Base-by-base conservation (phyloP, 495 filamentous ascomycete species). In the Aspergillus campestris region DNA sequence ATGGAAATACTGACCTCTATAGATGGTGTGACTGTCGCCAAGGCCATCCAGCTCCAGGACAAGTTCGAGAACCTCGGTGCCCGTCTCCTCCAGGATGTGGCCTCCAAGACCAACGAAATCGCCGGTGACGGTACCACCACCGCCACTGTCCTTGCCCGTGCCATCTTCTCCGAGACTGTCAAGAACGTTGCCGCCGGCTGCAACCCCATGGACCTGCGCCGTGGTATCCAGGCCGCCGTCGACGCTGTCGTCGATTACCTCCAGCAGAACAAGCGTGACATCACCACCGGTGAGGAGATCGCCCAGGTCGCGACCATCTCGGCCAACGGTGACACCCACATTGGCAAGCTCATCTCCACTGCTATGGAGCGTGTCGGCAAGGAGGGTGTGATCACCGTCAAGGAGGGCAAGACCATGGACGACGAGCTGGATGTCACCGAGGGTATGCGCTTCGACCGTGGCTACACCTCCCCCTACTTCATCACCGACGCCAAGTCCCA, bases 311-410 rank as follows among this genome's bases (percentile, higher is more conserved):
- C 94, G 44, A 97, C 92, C 56, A 98, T 98, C 73, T 87, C 81
- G 57, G 92, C 92, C 53, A 98, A 98, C 72, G 92, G 92, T 50
- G 92, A 98, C 62, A 82, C 78, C 44, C 94, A 97, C 69, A 89
- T 98, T 58, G 92, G 92, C 57, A 83, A 87, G 73, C 74, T 98
- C 53, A 92, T 98, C 67, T 89, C 92, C 56, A 94, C 82, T 58
- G 92, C 92, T 52, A 98, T 98, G 92, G 92, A 98, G 82, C 91
- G 94, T 73, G 92, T 98, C 54, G 92, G 92, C 67, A 97, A 97
- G 79, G 92, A 98, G 75, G 92, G 92, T 78, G 92, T 98, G 52
- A 98, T 98, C 65, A 98, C 92, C 39, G 90, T 95, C 48, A 97
- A 97, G 82, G 92, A 98, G 76, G 92, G 92, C 56, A 97, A 97